These are phyloP conservation scores for Cladophialophora carrionii DNA, from an alignment of 2,329 filamentous ascomycete genomes.

Conservation along the genomic window DNA sequence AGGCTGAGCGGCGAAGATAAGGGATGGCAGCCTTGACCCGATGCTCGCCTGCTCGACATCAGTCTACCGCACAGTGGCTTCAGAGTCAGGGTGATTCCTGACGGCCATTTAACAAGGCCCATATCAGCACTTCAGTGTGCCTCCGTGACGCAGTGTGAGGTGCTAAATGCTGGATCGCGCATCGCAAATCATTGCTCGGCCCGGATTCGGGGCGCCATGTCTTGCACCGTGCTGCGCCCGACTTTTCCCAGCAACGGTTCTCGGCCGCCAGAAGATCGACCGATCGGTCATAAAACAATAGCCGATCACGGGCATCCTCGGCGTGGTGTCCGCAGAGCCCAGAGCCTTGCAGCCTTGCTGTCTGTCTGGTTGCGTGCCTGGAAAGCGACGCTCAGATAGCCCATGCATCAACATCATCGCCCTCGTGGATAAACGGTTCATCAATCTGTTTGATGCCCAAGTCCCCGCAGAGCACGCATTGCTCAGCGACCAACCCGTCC, in stretches of 20 bases:
- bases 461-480: slow-evolving; percentile 92
- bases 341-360: not conserved
- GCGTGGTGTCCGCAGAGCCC: not conserved
- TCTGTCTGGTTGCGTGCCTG: not conserved
- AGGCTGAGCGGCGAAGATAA: slow-evolving; percentile 18
- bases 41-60: not conserved
- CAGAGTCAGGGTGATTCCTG: not conserved
- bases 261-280: slow-evolving; percentile 6
- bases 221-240: slow-evolving; percentile 7
- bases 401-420: slow-evolving; percentile 82
- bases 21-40: slow-evolving; percentile 15
- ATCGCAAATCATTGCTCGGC: slow-evolving; percentile 9
- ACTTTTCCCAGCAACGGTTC: not conserved
- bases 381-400: slow-evolving; percentile 54
- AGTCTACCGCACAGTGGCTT: not conserved
- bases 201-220: slow-evolving; percentile 10
- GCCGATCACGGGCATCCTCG: not conserved
- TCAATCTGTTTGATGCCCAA: slow-evolving; percentile 93
- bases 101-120: slow-evolving; percentile 13
- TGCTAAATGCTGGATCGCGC: slow-evolving; percentile 3
- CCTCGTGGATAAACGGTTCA: slow-evolving; percentile 79
- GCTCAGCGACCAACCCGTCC: slow-evolving; percentile 85
- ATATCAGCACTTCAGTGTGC: not conserved
- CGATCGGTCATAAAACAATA: slow-evolving; percentile 4
- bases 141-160: not conserved